Evolutionary conservation across 306 rosid genomes (phyloP).

Genomic region (Oxytropis ochrocephala): DNA sequence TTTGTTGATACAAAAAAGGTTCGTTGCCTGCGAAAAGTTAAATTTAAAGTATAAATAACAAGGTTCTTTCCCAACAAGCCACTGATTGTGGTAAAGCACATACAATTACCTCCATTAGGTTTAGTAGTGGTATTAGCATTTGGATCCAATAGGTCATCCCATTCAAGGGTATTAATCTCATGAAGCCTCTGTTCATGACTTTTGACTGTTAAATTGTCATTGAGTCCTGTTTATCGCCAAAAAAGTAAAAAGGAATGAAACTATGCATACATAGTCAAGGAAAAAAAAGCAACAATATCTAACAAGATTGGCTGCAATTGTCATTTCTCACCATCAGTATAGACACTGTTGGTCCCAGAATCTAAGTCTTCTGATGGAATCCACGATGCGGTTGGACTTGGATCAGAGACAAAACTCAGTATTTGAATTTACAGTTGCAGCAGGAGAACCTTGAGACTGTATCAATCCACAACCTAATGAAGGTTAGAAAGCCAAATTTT

Average conservation of each 20-base stretch:
- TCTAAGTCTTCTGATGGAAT: slow-evolving; percentile 63
- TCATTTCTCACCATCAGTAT: slow-evolving; percentile 41
- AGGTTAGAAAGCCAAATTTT: slow-evolving; percentile 18
- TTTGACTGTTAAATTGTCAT: slow-evolving; percentile 35
- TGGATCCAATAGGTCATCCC: slow-evolving; percentile 82
- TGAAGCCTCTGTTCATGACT: slow-evolving; percentile 60
- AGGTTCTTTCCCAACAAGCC: slow-evolving; percentile 18
- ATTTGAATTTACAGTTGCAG: slow-evolving; percentile 64
- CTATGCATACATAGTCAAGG: too few relatives aligned
- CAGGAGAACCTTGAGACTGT: slow-evolving; percentile 67
- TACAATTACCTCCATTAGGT: slow-evolving; percentile 54
- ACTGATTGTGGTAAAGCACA: slow-evolving; percentile 22
- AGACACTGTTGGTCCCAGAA: slow-evolving; percentile 43
- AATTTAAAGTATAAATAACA: background rate
- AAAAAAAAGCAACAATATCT: too few relatives aligned
- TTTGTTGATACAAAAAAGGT: slow-evolving; percentile 39
- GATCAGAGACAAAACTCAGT: slow-evolving; percentile 59
- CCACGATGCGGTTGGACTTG: slow-evolving; percentile 29
- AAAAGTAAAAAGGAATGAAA: slow-evolving; percentile 21
- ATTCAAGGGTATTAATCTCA: slow-evolving; percentile 92
- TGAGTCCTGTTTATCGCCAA: slow-evolving; percentile 42
- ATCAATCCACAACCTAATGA: too few relatives aligned
- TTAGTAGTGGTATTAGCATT: slow-evolving; percentile 35
- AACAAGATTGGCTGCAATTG: slow-evolving; percentile 8
- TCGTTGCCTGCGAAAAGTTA: slow-evolving; percentile 38